Evolutionary conservation across 345 rosid genomes (phyloP), one percentile per base, ranked within the genome.

Genomic region (Laguncularia racemosa): DNA sequence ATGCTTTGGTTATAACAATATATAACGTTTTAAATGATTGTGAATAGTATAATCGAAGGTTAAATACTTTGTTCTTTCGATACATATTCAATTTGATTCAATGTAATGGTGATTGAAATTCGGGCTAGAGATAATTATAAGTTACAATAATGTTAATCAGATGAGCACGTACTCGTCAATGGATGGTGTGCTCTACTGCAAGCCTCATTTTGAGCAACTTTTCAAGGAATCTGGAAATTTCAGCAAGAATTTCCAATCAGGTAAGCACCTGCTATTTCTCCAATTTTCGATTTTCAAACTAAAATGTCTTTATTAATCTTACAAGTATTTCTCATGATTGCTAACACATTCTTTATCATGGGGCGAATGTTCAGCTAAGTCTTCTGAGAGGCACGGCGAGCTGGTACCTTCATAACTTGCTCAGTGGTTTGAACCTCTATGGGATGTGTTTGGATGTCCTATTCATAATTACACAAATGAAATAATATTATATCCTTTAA

Each of bases 111-210:
- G 40, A 7, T 9, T 33, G 11, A 33, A 33, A 9, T 33, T 33
- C 11, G 11, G 9, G 40, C 4, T 33, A 1, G 28, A 2, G 7
- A 33, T 48, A 1, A 48, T 48, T 48, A 16, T 48, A 48, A 8
- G 1, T 48, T 48, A 51, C 19, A 13, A 6, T 51, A 17, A 13
- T 14, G 15, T 17, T 38, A 50, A 48, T 44, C 64, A 76, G 81
- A 76, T 76, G 75, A 76, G 81, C 65, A 76, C 72, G 66, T 76
- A 76, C 67, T 76, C 81, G 23, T 76, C 75, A 16, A 76, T 76
- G 78, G 81, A 76, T 61, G 81, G 77, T 50, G 70, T 76, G 38
- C 72, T 76, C 49, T 76, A 62, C 62, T 76, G 81, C 65, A 76
- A 73, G 67, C 16, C 77, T n/a, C 81, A 76, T 66, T 76, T 76